Conservation (phyloP, 2,329 filamentous ascomycete genomes). For the Elsinoe australis region DNA sequence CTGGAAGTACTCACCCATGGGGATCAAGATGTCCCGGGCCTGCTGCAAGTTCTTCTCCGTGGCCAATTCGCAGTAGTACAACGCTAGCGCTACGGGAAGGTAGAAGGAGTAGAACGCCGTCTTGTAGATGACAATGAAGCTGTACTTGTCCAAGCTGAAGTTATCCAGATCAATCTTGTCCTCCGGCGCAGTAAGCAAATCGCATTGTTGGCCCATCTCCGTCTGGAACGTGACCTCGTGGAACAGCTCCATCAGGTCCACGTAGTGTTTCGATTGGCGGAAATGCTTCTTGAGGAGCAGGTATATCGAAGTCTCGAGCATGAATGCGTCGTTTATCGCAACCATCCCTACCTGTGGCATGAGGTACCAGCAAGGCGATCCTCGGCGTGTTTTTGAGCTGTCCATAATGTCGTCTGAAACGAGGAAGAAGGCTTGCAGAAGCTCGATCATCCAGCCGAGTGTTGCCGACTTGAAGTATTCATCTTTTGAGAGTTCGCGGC, state of each 20-base stretch:
- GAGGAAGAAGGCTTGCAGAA: constrained; percentile 97
- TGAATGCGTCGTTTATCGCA: constrained; percentile 96
- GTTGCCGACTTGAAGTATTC: constrained; percentile 85
- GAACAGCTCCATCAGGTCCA: constrained; percentile 92
- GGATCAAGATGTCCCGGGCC: constrained; percentile 85
- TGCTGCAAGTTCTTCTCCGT: constrained; percentile 83
- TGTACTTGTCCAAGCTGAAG: constrained; percentile 92
- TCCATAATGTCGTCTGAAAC: constrained; percentile 99
- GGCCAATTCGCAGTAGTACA: constrained; percentile 77
- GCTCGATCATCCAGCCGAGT: constrained; percentile 94
- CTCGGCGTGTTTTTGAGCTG: constrained; percentile 84
- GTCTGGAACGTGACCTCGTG: constrained; percentile 92
- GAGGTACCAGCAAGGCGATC: constrained; percentile 93
- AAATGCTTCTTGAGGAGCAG: constrained; percentile 89
- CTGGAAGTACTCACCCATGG: constrained; percentile 98
- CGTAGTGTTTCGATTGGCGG: constrained; percentile 74
- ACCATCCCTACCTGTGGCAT: constrained; percentile 85
- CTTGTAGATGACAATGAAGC: constrained; percentile 99
- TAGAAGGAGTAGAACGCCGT: constrained; percentile 99
- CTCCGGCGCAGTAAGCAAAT: constrained; percentile 91
- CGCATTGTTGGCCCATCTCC: constrained; percentile 88
- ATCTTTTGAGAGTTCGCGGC: constrained; percentile 61
- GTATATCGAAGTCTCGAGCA: constrained; percentile 90
- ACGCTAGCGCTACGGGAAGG: constrained; percentile 83
- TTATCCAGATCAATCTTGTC: constrained; percentile 87